Evolutionary conservation across 352 stramenopile species (phyloP).

Genomic region (Phytophthora uliginosa): DNA sequence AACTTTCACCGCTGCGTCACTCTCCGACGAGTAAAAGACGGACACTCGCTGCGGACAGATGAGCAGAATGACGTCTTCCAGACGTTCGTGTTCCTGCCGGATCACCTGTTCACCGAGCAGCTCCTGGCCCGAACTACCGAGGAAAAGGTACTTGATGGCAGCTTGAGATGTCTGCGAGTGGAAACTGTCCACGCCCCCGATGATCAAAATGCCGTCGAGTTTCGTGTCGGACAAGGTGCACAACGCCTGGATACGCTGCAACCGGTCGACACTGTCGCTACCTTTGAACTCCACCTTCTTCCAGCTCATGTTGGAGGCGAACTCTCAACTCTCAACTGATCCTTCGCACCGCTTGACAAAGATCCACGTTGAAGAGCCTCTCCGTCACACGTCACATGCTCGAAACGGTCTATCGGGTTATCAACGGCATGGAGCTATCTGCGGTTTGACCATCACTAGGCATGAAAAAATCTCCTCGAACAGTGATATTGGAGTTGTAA

Average conservation of each 20-base stretch:
- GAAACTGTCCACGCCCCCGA: conserved; percentile 79
- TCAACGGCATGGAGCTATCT: conserved; percentile 26
- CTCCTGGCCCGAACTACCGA: conserved; percentile 76
- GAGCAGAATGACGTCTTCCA: conserved; percentile 81
- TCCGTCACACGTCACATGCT: conserved; percentile 11
- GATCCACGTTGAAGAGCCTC: conserved; percentile 32
- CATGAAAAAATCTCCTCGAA: conserved; percentile 15
- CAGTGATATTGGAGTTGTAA: too few relatives aligned
- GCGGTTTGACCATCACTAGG: background rate
- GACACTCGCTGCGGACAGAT: conserved; percentile 46
- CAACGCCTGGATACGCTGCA: conserved; percentile 64
- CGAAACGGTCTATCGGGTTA: conserved; percentile 8
- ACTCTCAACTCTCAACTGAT: conserved; percentile 8
- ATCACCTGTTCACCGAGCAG: conserved; percentile 83
- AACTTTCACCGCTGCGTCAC: conserved; percentile 69
- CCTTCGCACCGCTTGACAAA: conserved; percentile 23
- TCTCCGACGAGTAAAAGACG: conserved; percentile 79
- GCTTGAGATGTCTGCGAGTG: conserved; percentile 72
- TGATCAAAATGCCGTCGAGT: conserved; percentile 68
- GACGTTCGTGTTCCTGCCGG: conserved; percentile 63
- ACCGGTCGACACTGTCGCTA: conserved; percentile 61
- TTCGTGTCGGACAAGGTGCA: conserved; percentile 32
- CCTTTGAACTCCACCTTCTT: conserved; percentile 67
- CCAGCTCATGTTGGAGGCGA: conserved; percentile 46
- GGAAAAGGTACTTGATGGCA: conserved; percentile 81